Base-by-base conservation (phyloP, 2,329 filamentous ascomycete genomes). In the Paramyrothecium sp. region DNA sequence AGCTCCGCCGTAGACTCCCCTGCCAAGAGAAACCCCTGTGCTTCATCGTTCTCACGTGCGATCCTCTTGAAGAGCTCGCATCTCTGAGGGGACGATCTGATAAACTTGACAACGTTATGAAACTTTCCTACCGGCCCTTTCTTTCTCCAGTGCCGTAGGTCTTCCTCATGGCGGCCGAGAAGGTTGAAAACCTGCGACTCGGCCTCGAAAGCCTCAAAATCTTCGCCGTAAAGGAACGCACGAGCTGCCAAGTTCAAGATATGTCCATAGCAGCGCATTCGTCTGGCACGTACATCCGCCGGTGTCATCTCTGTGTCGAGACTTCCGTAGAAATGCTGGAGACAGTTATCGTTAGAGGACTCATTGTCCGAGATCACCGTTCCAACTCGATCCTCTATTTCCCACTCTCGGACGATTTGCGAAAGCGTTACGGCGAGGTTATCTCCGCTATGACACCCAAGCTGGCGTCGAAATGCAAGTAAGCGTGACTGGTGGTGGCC, bases 1-100 rank as follows among this genome's bases (percentile, higher is more conserved):
- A 56, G 54, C 56, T 58, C 34, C 30, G 47, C 54, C 3, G 51
- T 58, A 48, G 46, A 54, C 30, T 58, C 51, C 53, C 56, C 56
- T 48, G 44, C 47, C n/a, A n/a, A n/a, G n/a, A n/a, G n/a, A 56
- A 54, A 47, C 54, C 56, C 56, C 44, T 56, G 56, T n/a, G n/a
- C n/a, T n/a, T n/a, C n/a, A 54, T 13, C 57, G 46, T n/a, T n/a
- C n/a, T n/a, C n/a, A n/a, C n/a, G n/a, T n/a, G n/a, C n/a, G n/a
- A n/a, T n/a, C n/a, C n/a, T 54, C 54, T 58, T 51, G 13, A 58
- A 56, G 38, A 20, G 49, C 54, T 56, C 47, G 22, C 33, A 7
- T 5, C 51, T 46, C 44, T 58, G 47, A 30, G 46, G 56, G 34
- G 56, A 58, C 41, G 56, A 41, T 41, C 51, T 41, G 51, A 56